A percentile compares a stretch with the other conserved stretches of the same genome.
Evolutionary conservation across 2,329 filamentous ascomycete genomes (phyloP).

Genomic region (Diplodia mutila): DNA sequence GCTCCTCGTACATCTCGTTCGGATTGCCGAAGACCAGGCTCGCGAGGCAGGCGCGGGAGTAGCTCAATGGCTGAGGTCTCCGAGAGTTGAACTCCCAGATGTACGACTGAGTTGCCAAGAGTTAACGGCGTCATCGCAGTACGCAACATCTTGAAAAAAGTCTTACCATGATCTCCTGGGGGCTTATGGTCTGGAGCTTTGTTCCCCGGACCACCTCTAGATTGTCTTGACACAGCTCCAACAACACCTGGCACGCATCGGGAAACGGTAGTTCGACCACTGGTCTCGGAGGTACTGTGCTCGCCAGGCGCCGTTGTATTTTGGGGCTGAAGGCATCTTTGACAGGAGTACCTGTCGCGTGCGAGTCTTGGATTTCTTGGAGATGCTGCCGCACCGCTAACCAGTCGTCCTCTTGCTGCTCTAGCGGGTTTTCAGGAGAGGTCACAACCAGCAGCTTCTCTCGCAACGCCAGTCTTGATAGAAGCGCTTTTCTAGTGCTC

Average conservation of each 20-base stretch:
- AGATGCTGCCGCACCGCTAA: slow-evolving; percentile 49
- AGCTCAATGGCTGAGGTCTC: slow-evolving; percentile 81
- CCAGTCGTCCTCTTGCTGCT: slow-evolving; percentile 40
- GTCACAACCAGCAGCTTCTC: slow-evolving; percentile 62
- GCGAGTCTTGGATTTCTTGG: slow-evolving; percentile 61
- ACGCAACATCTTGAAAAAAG: not conserved
- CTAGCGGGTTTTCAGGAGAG: slow-evolving; percentile 43
- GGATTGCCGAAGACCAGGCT: slow-evolving; percentile 71
- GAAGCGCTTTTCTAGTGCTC: slow-evolving; percentile 59
- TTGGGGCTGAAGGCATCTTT: slow-evolving; percentile 86
- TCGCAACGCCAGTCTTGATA: slow-evolving; percentile 68
- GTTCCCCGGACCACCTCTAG: slow-evolving; percentile 55
- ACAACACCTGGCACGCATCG: slow-evolving; percentile 71
- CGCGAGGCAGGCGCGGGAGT: slow-evolving; percentile 79
- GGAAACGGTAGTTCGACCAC: slow-evolving; percentile 78
- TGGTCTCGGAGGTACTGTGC: slow-evolving; percentile 88
- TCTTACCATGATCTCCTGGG: slow-evolving; percentile 38
- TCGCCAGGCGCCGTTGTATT: slow-evolving; percentile 87
- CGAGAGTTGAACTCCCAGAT: slow-evolving; percentile 75
- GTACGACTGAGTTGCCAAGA: slow-evolving; percentile 62
- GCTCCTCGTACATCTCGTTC: slow-evolving; percentile 67
- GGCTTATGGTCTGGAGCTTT: slow-evolving; percentile 34
- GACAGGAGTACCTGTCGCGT: slow-evolving; percentile 66
- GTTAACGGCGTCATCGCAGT: no score
- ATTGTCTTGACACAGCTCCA: slow-evolving; percentile 72